Conservation (phyloP, 768 basidiomycete genomes). For the Suillus variegatus region DNA sequence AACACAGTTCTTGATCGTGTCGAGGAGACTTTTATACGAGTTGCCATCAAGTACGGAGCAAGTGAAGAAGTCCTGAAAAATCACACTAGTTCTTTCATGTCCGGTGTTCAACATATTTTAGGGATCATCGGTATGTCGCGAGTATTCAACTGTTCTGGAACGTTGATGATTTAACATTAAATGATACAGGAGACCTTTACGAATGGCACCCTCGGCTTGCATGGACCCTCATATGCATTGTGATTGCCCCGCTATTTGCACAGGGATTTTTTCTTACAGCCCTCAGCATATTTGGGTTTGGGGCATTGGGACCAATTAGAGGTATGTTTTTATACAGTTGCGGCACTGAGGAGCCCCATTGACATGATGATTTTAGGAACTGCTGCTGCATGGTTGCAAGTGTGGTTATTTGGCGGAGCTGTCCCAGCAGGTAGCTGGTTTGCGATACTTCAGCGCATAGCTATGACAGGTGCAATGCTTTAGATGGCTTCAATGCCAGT, state of each 20-base stretch:
- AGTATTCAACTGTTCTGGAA: not conserved
- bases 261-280: constrained; percentile 31
- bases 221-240: constrained; percentile 23
- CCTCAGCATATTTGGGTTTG: constrained; percentile 37
- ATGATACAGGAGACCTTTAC: constrained; percentile 32
- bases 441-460: not conserved
- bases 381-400: not conserved
- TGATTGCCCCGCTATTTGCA: not conserved
- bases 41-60: constrained; percentile 23
- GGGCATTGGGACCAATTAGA: constrained; percentile 11
- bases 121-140: constrained; percentile 23
- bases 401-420: not conserved
- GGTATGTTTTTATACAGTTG: no score
- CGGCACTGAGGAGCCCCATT: not conserved
- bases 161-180: not conserved
- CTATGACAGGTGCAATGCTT: not conserved
- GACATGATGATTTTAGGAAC: not conserved
- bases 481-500: not conserved
- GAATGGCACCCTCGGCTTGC: constrained; percentile 38
- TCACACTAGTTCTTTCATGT: constrained; percentile 27
- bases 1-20: constrained; percentile 22
- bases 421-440: not conserved
- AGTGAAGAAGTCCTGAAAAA: constrained; percentile 22
- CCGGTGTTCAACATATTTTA: constrained; percentile 22
- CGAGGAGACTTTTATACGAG: constrained; percentile 26